A percentile compares a stretch with the other conserved stretches of the same genome.
Evolutionary conservation across 306 rosid species (phyloP).

Genomic region (Sicyos baderoa): DNA sequence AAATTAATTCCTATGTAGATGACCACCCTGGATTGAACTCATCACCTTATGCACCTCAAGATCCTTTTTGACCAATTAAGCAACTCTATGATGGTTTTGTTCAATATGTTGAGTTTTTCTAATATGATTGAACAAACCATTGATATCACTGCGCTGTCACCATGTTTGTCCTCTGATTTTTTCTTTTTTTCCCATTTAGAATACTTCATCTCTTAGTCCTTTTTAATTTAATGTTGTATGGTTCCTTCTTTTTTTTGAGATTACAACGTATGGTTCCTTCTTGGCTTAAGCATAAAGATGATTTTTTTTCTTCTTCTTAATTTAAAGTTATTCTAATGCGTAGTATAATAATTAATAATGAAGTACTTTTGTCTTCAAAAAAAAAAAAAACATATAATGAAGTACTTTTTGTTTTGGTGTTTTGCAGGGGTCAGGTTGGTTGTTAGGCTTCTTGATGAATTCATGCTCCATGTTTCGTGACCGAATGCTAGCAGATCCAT

Average conservation of each 20-base stretch:
- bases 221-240: background rate
- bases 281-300: background rate
- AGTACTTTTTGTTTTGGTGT: too few relatives aligned
- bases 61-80: too few relatives aligned
- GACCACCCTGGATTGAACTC: too few relatives aligned
- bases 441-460: slow-evolving; percentile 54
- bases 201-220: background rate
- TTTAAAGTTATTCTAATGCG: background rate
- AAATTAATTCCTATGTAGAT: too few relatives aligned
- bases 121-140: background rate
- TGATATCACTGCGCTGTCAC: background rate
- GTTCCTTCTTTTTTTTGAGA: too few relatives aligned
- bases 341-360: background rate
- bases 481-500: slow-evolving; percentile 87
- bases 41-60: too few relatives aligned
- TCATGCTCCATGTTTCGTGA: slow-evolving; percentile 69
- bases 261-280: background rate
- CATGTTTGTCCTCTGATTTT: slow-evolving; percentile 5
- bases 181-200: too few relatives aligned
- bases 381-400: too few relatives aligned
- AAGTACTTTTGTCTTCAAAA: too few relatives aligned
- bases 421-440: slow-evolving; percentile 63
- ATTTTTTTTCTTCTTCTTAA: background rate
- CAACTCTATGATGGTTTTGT: too few relatives aligned
- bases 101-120: background rate